Base-by-base conservation (phyloP, 768 basidiomycete genomes). In the Trametes meyenii region DNA sequence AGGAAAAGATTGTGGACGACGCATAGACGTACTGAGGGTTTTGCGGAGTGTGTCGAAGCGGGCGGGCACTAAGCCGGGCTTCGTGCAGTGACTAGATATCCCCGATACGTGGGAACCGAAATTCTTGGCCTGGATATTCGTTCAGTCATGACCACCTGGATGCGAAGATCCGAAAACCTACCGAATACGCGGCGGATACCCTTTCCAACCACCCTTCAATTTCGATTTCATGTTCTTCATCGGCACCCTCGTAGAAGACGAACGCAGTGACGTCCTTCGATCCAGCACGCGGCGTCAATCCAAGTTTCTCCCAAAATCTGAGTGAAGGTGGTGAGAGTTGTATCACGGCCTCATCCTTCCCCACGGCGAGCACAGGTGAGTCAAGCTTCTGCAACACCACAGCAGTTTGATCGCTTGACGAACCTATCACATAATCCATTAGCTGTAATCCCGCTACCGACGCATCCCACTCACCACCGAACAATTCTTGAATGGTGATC, bases 241-340 rank as follows among this genome's bases (percentile, higher is more conserved):
- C 80, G 11, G 79, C 78, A 21, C 85, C 83, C 66, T 94, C 90
- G 55, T 85, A 88, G 49, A 94, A 74, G 0, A 87, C 83, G 71
- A 86, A 91, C 1, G 83, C 83, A 1, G 78, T 81, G 4, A 90
- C 78, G 65, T 94, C 80, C 74, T 94, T 94, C 59, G 75, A 77
- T 7, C 94, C 93, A 38, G 81, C 81, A 49, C 82, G 79, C 0
- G 93, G 93, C 16, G 79, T 78, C 45, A 95, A 70, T 0, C 90
- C 91, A 13, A 94, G 79, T 71, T 92, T 94, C 66, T 90, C 88
- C 92, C 93, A 94, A 71, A 94, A 94, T 2, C 87, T 81, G 23
- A 94, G 69, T 0, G 91, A 88, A 4, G 90, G 73, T 1, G 91
- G 87, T 14, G 84, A 72, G 17, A 91, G 72, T 43, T 92, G 85